phyloP scores from a whole-genome alignment of 345 rosid species.

The Kandelia obovata region DNA sequence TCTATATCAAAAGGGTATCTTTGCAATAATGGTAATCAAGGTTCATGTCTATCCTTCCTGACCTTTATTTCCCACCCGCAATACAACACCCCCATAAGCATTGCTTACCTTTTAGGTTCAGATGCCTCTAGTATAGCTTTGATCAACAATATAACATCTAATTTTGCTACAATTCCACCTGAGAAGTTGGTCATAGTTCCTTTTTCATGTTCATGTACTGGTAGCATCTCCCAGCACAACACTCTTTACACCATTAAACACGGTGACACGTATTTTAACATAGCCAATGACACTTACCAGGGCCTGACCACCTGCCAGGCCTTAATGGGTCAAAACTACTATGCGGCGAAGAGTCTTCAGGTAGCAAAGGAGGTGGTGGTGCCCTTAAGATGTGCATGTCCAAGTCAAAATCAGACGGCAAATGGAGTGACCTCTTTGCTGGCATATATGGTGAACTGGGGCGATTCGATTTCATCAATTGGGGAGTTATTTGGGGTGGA shows the following conservation, averaged over 20 bases:
- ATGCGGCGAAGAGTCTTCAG: accelerated
- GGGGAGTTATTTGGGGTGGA: slow-evolving; percentile 11
- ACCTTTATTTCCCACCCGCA: slow-evolving; percentile 17
- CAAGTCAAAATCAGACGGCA: slow-evolving; percentile 17
- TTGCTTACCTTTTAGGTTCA: slow-evolving; percentile 31
- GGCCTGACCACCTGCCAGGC: slow-evolving; percentile 33
- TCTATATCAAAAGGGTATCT: slow-evolving; percentile 23
- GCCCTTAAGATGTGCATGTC: slow-evolving; percentile 34
- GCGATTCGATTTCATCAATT: not conserved
- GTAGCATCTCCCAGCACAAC: slow-evolving; percentile 19
- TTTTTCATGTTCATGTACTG: slow-evolving; percentile 30
- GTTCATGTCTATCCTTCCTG: slow-evolving; percentile 27
- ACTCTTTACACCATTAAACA: not conserved
- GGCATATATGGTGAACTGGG: slow-evolving; percentile 19
- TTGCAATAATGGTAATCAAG: slow-evolving; percentile 21
- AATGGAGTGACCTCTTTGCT: slow-evolving; percentile 16
- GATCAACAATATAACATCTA: slow-evolving; percentile 19
- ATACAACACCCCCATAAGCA: slow-evolving; percentile 15
- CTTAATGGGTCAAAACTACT: slow-evolving; percentile 14
- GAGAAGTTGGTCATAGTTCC: slow-evolving; percentile 23
- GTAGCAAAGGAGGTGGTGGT: not conserved
- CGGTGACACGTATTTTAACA: not conserved
- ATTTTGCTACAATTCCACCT: not conserved
- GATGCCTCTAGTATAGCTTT: slow-evolving; percentile 19
- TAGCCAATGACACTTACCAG: slow-evolving; percentile 30